phyloP scores from a whole-genome alignment of 495 filamentous ascomycete genomes.

The Tuber microsphaerosporum region DNA sequence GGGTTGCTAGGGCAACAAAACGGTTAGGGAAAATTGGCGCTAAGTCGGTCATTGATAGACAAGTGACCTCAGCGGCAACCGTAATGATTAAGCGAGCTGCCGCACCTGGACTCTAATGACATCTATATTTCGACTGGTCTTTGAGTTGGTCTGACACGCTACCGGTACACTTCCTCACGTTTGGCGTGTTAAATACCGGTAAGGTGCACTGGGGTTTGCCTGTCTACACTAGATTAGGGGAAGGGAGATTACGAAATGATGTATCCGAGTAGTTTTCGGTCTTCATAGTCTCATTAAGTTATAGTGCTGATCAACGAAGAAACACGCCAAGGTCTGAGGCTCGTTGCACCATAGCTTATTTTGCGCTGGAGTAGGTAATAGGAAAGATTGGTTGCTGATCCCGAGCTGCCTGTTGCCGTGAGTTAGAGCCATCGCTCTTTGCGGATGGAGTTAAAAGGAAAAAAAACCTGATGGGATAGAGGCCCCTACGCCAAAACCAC shows the following conservation, averaged over 20 bases:
- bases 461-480: background rate
- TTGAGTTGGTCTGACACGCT: background rate
- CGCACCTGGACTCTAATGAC: background rate
- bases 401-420: background rate
- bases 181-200: no score
- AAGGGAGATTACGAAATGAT: background rate
- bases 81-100: background rate
- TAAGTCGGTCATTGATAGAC: background rate
- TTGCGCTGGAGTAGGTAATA: background rate
- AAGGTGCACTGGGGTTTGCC: background rate
- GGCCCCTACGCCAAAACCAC: background rate
- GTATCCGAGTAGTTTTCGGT: background rate
- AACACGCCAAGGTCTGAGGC: no score
- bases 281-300: no score
- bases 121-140: background rate
- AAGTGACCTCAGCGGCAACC: background rate
- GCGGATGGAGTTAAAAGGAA: background rate
- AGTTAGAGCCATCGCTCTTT: background rate
- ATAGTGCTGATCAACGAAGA: no score
- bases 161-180: background rate
- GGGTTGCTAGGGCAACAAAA: background rate
- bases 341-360: no score
- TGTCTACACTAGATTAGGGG: background rate
- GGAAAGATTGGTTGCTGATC: background rate
- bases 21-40: background rate